A percentile compares a stretch with the other conserved stretches of the same genome.
Evolutionary conservation across 2,329 filamentous ascomycete species (phyloP).

Genomic region (Trichoderma sp.): DNA sequence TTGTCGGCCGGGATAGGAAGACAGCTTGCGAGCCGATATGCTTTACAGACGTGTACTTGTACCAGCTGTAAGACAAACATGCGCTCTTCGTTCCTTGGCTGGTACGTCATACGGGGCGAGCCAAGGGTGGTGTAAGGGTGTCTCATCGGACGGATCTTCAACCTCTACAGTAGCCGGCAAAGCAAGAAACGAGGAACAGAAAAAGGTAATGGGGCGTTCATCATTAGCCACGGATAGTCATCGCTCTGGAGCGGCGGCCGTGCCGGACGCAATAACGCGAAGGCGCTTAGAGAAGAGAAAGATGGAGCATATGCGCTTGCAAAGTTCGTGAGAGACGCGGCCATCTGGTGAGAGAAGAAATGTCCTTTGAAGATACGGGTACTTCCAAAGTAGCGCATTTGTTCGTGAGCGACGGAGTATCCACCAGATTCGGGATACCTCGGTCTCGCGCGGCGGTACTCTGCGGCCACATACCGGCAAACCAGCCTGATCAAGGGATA

Average conservation of each 20-base stretch:
- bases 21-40: not conserved
- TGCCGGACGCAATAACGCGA: constrained; percentile 32
- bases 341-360: not conserved
- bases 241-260: constrained; percentile 27
- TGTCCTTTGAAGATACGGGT: not conserved
- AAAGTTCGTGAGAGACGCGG: not conserved
- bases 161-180: constrained; percentile 30
- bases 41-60: not conserved
- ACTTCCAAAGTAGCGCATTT: not conserved
- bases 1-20: constrained; percentile 13
- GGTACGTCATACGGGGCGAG: constrained; percentile 36
- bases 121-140: constrained; percentile 37
- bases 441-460: constrained; percentile 18
- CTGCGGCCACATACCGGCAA: constrained; percentile 11
- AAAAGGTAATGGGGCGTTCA: constrained; percentile 7
- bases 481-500: not conserved
- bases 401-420: not conserved
- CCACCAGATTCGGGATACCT: constrained; percentile 1
- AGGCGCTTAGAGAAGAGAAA: not conserved
- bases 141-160: constrained; percentile 39
- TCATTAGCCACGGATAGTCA: constrained; percentile 25
- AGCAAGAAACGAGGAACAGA: constrained; percentile 14
- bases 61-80: constrained; percentile 9
- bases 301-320: not conserved
- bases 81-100: constrained; percentile 3